phyloP scores from a whole-genome alignment of 1,284 basidiomycete species.

The Ganoderma multipileum region DNA sequence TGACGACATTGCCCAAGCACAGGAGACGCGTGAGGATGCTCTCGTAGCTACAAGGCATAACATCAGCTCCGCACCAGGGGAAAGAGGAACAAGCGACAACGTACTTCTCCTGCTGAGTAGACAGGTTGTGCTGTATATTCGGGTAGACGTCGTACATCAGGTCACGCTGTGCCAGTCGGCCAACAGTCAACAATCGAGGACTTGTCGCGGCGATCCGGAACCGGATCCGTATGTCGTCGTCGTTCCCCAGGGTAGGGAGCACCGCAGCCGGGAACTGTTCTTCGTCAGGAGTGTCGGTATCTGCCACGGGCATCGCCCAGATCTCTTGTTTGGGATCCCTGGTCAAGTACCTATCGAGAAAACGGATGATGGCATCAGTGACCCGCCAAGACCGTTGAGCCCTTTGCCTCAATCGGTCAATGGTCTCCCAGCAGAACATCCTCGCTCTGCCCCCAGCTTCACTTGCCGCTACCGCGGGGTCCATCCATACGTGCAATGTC shows the following conservation, averaged over 20 bases:
- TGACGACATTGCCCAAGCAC: constrained; percentile 84
- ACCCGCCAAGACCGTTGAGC: constrained; percentile 70
- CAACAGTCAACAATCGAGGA: constrained; percentile 64
- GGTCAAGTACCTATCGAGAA: constrained; percentile 71
- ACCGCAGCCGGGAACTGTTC: constrained; percentile 50
- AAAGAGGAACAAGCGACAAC: constrained; percentile 34
- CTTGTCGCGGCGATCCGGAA: constrained; percentile 75
- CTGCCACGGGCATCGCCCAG: constrained; percentile 47
- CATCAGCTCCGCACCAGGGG: constrained; percentile 20
- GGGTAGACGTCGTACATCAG: constrained; percentile 50
- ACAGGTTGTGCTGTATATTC: constrained; percentile 50
- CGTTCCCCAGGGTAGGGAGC: constrained; percentile 61
- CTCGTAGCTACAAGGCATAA: constrained; percentile 62
- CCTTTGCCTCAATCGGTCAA: constrained; percentile 46
- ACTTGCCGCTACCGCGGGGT: constrained; percentile 42
- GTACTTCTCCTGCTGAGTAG: constrained; percentile 54
- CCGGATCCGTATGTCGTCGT: constrained; percentile 87
- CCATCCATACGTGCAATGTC: constrained; percentile 73
- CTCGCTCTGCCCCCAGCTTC: constrained; percentile 51
- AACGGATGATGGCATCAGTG: constrained; percentile 68
- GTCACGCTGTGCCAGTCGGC: constrained; percentile 38
- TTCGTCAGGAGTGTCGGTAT: constrained; percentile 40
- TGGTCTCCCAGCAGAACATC: constrained; percentile 63
- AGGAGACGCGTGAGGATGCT: constrained; percentile 82
- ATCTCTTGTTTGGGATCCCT: constrained; percentile 63